Evolutionary conservation across 495 filamentous ascomycete species (phyloP), one percentile per base, ranked within the genome.

Genomic region (Penicillium soppii): DNA sequence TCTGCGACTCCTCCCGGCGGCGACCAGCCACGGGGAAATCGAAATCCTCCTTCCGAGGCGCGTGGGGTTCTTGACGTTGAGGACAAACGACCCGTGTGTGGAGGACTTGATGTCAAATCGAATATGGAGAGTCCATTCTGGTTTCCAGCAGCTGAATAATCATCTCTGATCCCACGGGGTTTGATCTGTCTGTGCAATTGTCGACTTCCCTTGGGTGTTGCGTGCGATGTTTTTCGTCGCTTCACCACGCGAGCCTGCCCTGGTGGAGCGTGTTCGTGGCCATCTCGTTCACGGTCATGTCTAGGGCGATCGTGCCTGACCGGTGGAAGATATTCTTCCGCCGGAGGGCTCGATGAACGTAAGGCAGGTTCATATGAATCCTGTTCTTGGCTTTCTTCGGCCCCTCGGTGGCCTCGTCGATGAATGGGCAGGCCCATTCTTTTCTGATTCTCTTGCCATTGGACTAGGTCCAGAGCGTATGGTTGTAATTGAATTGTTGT

Each of bases 401-500:
- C 77, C 0, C 71, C 70, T 38, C 77, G 29, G 41, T 57, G 41
- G 52, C 58, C 9, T 62, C 43, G 42, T 63, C 47, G 27, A 17
- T 16, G 37, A 7, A 17, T 32, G 4, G 29, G 29, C 5, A 32
- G 10, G 29, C 29, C 29, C 29, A 54, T 89, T 83, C 47, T 88
- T 66, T 57, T 89, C 17, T 13, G 43, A 29, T 47, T 5, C 10
- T 32, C 29, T 7, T 32, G 29, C 29, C 29, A 87, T 47, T 80
- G 79, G 12, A 76, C 83, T 54, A 78, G 78, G 59, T 91, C 87
- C 10, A 88, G 55, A 4, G 81, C 62, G 58, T 89, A 90, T 1
- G 87, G 87, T 53, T 88, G 85, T 43, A 89, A 66, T 59, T 92
- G 88, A 26, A 89, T 89, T 3, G 86, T 81, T 47, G 88, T 90